Evolutionary conservation across 768 basidiomycete species (phyloP), one percentile per base, ranked within the genome.

Genomic region (Leccinum fibrillosum): DNA sequence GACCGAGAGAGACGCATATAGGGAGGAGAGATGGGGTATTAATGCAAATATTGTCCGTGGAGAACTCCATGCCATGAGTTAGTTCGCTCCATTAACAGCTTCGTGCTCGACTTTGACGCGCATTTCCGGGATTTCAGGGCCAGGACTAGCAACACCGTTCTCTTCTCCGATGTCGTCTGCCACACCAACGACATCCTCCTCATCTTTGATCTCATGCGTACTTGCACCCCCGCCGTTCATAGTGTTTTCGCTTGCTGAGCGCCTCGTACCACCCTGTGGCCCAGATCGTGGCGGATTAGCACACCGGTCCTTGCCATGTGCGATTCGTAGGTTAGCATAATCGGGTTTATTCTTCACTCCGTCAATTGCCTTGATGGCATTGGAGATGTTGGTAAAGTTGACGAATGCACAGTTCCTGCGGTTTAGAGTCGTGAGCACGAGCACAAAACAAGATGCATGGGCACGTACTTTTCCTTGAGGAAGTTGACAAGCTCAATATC

Each of bases 311-410:
- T 97, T 98, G 59, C 95, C 94, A 74, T 95, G 94, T 15, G 94
- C 89, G 58, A 99, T 91, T 42, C 93, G 88, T 63, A 98, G 76
- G 72, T 87, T 88, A 17, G 84, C 79, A 69, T 98, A 98, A 69
- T 98, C 95, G 2, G 92, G 84, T 69, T 93, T 91, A 69, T 80
- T 84, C 83, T 96, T 96, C 74, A 97, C 84, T 8, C 88, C 89
- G 57, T 98, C 96, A 67, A 98, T 95, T n/a, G 96, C 94, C 78
- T 98, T 98, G 80, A 94, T 94, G 12, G 94, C 94, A 69, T 95
- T 95, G 52, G 88, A 86, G 64, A 97, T 86, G 76, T 94, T 94
- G 34, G 94, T 96, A 65, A 94, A 96, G 78, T 96, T 97, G 67
- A 94, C 89, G 69, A 94, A 99, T 30, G 92, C 93, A 70, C 94